phyloP scores from a whole-genome alignment of 495 filamentous ascomycete genomes.

The Penicillium flavigenum region DNA sequence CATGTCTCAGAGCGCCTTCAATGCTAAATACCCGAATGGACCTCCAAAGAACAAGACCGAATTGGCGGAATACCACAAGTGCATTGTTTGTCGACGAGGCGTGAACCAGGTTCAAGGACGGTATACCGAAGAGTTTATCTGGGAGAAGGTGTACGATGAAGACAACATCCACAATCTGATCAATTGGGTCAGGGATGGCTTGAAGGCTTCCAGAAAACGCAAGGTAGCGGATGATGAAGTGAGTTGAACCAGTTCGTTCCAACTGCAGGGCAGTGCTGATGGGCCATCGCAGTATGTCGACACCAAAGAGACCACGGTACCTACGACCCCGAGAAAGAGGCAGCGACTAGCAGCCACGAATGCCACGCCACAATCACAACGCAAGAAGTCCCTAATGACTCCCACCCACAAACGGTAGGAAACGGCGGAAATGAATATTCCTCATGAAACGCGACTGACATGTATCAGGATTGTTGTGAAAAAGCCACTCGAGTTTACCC shows the following conservation, averaged over 20 bases:
- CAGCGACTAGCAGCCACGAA: constrained; percentile 52
- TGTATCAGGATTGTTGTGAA: constrained; percentile 69
- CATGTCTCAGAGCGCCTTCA: constrained; percentile 68
- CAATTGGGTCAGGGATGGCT: constrained; percentile 60
- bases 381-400: constrained; percentile 58
- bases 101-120: constrained; percentile 83
- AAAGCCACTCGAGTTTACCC: constrained; percentile 92
- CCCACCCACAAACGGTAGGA: constrained; percentile 66
- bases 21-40: constrained; percentile 69
- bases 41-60: constrained; percentile 62
- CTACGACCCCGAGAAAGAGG: constrained; percentile 59
- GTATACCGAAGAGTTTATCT: constrained; percentile 90
- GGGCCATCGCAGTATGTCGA: constrained; percentile 34
- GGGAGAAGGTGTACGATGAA: constrained; percentile 79
- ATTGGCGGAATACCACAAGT: constrained; percentile 73
- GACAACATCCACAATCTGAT: constrained; percentile 63
- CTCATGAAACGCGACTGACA: neutral
- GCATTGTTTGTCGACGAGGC: constrained; percentile 85
- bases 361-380: constrained; percentile 58
- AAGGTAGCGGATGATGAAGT: constrained; percentile 52
- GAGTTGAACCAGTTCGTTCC: constrained; percentile 18
- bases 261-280: constrained; percentile 13
- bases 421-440: neutral
- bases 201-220: constrained; percentile 56
- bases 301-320: constrained; percentile 45